Conservation (phyloP, 2,329 filamentous ascomycete species). For the Penicillium sp. region DNA sequence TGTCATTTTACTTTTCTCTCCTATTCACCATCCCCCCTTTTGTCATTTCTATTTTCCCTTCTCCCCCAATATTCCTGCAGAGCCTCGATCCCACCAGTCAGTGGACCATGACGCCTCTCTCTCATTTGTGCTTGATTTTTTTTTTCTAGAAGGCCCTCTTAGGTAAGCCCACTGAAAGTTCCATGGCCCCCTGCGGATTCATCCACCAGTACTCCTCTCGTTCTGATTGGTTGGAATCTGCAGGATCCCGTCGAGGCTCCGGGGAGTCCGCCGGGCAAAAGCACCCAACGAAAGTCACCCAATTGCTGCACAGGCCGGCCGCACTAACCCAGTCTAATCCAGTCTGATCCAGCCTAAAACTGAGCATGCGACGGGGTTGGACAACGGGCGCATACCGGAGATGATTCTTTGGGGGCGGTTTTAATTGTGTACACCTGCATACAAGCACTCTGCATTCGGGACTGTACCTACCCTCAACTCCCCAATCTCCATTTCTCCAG, state of each 20-base stretch:
- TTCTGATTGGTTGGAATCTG: slow-evolving; percentile 19
- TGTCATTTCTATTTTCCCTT: neutral
- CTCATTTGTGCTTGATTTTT: slow-evolving; percentile 21
- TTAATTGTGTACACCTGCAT: neutral
- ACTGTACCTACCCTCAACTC: too few relatives aligned
- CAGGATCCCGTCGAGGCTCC: slow-evolving; percentile 31
- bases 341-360: too few relatives aligned
- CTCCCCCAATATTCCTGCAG: slow-evolving; percentile 9
- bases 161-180: slow-evolving; percentile 19
- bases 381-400: neutral
- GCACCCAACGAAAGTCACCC: neutral
- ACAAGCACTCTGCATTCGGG: too few relatives aligned
- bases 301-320: neutral
- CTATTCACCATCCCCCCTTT: neutral
- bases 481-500: neutral
- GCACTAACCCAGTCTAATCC: neutral
- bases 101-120: slow-evolving; percentile 31
- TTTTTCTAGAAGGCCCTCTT: slow-evolving; percentile 35
- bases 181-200: slow-evolving; percentile 2
- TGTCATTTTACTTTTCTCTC: neutral
- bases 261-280: slow-evolving; percentile 26
- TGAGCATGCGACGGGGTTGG: slow-evolving; percentile 3
- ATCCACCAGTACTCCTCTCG: too few relatives aligned
- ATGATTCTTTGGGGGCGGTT: neutral
- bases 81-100: slow-evolving; percentile 26